Evolutionary conservation across 495 filamentous ascomycete genomes (phyloP), one percentile per base, ranked within the genome.

Genomic region (Lasiosphaeria ovina): DNA sequence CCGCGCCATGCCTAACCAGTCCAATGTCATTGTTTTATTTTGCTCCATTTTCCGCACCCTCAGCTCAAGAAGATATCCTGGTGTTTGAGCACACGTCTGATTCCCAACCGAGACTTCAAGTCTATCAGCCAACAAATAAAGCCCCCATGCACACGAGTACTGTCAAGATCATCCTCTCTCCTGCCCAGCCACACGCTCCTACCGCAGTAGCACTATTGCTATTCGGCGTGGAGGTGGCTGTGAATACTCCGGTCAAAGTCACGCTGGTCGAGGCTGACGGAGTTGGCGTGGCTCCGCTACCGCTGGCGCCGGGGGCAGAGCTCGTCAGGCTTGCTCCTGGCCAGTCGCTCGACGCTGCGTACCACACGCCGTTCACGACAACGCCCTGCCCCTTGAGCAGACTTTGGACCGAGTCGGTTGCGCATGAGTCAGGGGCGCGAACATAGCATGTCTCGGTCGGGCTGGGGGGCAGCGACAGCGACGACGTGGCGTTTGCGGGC

Each of bases 391-490:
- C 76, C 10, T 71, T 66, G 14, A 73, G 61, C 35, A 88, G 75
- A 62, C 71, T 76, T 14, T 62, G 62, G 7, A 73, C 68, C 62
- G 86, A 72, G 12, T 81, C 77, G 3, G 70, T 50, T 3, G 68
- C 79, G 64, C 87, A 90, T 4, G 83, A 82, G 7, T 62, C 57
- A 14, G 84, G 73, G 55, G 72, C 72, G 44, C 86, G 78, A 6
- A 88, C 58, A 72, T 79, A 89, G 69, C 87, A 90, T 9, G 78
- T 83, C 7, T 74, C 71, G n/a, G 67, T 61, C 6, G 74, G 74
- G 50, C 70, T 75, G 2, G 57, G 34, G 0, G 82, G 80, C 3
- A 81, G 60, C 11, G 60, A 75, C 54, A 80, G 73, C 3, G 71
- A 74, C 47, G 75, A 68, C 11, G 4, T 79, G 3, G 85, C 74